Conservation (phyloP, 371 early-diverging fungal genomes). For the Mortierella sp. region DNA sequence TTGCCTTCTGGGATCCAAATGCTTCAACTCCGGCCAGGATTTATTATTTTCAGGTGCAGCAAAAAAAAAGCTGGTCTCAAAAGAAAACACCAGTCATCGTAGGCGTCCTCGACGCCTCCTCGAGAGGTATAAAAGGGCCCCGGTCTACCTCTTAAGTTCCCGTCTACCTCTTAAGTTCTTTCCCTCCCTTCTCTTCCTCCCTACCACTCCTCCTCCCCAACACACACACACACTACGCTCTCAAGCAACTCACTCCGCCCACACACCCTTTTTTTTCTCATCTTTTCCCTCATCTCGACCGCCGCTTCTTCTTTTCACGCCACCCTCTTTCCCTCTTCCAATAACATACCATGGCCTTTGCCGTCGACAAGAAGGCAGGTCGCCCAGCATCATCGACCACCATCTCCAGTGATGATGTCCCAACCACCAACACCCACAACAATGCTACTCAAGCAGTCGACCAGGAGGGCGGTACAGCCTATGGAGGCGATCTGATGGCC, state of each 20-base stretch:
- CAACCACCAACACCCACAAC: neutral
- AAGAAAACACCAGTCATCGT: neutral
- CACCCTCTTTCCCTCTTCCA: neutral
- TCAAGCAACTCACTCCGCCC: neutral
- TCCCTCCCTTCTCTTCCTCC: neutral
- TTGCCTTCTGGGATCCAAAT: constrained; percentile 31
- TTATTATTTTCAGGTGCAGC: constrained; percentile 3
- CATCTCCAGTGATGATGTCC: constrained; percentile 32
- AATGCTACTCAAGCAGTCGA: neutral
- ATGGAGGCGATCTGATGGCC: constrained; percentile 36
- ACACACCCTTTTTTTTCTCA: neutral
- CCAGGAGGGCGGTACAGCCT: neutral
- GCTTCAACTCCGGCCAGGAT: neutral
- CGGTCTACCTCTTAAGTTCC: constrained; percentile 11
- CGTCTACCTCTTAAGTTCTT: constrained; percentile 1
- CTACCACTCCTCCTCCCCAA: neutral
- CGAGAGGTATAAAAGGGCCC: constrained; percentile 7
- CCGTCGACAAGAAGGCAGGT: constrained; percentile 14
- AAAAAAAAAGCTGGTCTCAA: neutral
- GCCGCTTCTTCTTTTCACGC: neutral
- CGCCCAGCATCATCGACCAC: constrained; percentile 17
- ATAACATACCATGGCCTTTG: constrained; percentile 18
- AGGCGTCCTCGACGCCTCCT: neutral
- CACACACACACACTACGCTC: neutral
- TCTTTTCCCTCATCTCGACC: neutral